Evolutionary conservation across 495 filamentous ascomycete genomes (phyloP), one percentile per base, ranked within the genome.

Genomic region (Penicillium crystallinum): DNA sequence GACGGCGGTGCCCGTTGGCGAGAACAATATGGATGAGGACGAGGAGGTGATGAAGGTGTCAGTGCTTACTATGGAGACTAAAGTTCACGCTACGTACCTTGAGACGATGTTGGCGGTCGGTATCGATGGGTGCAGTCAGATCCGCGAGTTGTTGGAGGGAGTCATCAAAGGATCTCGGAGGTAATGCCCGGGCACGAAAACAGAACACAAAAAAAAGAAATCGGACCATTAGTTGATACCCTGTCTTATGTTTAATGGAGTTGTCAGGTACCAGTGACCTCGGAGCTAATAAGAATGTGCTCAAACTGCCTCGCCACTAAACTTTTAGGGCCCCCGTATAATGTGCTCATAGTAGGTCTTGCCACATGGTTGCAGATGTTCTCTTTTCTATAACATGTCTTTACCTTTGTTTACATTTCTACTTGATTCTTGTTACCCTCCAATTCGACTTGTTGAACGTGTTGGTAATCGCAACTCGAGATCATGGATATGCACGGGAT

Each of bases 31-130:
- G 65, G 67, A 70, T 19, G 67, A 69, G 6, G 70, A 72, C 6
- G 71, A 69, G 27, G 64, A 61, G 22, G 65, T 69, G 11, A 92
- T 92, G 66, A 87, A 83, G 58, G 87, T 98, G 19, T 78, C 78
- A 6, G 83, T 91, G 52, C 64, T 92, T 51, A 81, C 88, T 38
- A 86, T 95, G 80, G 93, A 98, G 78, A 90, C 83, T 50, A 82
- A 74, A 50, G 84, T 93, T 18, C 84, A 90, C 62, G 78, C 84
- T 42, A 81, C 79, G 33, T 80, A 88, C 58, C 62, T 97, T 30
- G 93, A 98, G 73, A 87, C 86, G 1, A 95, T 98, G 89, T 67
- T 97, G 58, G 89, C 86, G 0, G 90, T 93, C 10, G 95, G 86
- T 0, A 84, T 96, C 36, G 92, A 96, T 69, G 93, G 91, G 35